These are phyloP conservation scores for Parmales sp. DNA, from an alignment of 108 stramenopile species.

Conservation along the genomic window DNA sequence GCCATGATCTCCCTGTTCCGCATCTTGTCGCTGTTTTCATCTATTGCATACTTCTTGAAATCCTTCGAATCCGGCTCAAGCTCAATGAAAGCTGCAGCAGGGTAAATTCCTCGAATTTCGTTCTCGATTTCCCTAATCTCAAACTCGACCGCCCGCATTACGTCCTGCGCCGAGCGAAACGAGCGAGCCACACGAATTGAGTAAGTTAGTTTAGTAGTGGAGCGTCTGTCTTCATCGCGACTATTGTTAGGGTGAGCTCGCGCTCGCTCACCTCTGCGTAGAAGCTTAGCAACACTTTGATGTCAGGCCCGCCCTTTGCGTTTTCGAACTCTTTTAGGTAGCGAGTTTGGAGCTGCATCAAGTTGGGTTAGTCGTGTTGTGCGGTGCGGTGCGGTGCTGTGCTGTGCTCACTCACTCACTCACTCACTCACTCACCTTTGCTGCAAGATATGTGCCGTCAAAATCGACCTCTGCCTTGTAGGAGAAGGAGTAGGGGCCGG, in stretches of 20 bases:
- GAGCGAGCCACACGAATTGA: constrained; percentile 89
- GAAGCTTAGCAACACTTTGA: constrained; percentile 73
- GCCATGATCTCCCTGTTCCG: constrained; percentile 51
- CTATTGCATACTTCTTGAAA: constrained; percentile 65
- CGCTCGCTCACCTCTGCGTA: constrained; percentile 97
- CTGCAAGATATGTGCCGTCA: constrained; percentile 94
- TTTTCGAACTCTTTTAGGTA: neutral
- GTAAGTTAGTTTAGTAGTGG: constrained; percentile 79
- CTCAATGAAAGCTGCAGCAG: constrained; percentile 91
- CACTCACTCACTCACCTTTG: constrained; percentile 53
- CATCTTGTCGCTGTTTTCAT: constrained; percentile 65
- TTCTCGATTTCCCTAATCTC: constrained; percentile 87
- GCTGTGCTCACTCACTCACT: constrained; percentile 27
- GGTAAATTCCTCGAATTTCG: constrained; percentile 78
- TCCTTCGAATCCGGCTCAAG: constrained; percentile 88
- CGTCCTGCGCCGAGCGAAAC: too few species aligned
- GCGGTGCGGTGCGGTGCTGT: constrained; percentile 45
- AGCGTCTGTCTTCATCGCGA: constrained; percentile 79
- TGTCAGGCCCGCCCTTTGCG: constrained; percentile 34
- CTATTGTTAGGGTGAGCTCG: constrained; percentile 79
- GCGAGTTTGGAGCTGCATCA: too few species aligned
- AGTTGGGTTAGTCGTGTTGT: constrained; percentile 17
- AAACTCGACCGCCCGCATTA: constrained; percentile 83
- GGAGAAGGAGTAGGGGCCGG: constrained; percentile 88
- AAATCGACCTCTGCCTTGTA: constrained; percentile 98